phyloP scores from a whole-genome alignment of 164 flowering plant genomes.

The Saururus chinensis region DNA sequence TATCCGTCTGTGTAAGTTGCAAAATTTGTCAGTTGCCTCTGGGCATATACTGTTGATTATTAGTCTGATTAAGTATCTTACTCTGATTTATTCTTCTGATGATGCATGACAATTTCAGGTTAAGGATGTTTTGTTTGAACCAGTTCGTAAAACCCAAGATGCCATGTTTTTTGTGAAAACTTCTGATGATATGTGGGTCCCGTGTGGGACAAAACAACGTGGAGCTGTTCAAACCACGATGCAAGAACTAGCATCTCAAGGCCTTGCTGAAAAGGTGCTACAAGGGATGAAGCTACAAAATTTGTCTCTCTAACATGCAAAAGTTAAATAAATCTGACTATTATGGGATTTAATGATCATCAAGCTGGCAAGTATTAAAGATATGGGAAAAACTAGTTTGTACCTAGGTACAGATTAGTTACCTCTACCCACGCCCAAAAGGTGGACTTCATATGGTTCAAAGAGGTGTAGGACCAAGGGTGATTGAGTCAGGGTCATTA shows the following conservation, averaged over 20 bases:
- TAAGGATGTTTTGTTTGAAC: conserved; percentile 95
- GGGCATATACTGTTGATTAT: background rate
- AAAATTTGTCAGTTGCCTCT: background rate
- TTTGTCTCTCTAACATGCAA: background rate
- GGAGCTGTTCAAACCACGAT: conserved; percentile 83
- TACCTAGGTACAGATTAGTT: too few species aligned
- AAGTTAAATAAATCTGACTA: too few species aligned
- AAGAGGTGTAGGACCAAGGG: too few species aligned
- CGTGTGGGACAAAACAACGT: conserved; percentile 91
- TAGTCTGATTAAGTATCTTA: background rate
- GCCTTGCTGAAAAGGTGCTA: conserved; percentile 72
- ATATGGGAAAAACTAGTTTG: too few species aligned
- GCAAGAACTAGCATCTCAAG: conserved; percentile 86
- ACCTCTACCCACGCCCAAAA: too few species aligned
- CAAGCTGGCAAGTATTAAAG: too few species aligned
- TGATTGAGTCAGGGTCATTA: too few species aligned
- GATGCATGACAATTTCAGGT: conserved; percentile 38
- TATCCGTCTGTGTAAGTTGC: conserved; percentile 86
- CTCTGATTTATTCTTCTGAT: background rate
- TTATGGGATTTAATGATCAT: too few species aligned
- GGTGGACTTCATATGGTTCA: too few species aligned
- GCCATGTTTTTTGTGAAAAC: conserved; percentile 81
- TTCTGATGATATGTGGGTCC: conserved; percentile 62
- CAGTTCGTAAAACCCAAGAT: conserved; percentile 97
- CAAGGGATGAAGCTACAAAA: background rate